Percentiles rank a stretch among this genome's conserved stretches.
Conservation (phyloP, 2,329 filamentous ascomycete species). For the Monilinia fructicola region DNA sequence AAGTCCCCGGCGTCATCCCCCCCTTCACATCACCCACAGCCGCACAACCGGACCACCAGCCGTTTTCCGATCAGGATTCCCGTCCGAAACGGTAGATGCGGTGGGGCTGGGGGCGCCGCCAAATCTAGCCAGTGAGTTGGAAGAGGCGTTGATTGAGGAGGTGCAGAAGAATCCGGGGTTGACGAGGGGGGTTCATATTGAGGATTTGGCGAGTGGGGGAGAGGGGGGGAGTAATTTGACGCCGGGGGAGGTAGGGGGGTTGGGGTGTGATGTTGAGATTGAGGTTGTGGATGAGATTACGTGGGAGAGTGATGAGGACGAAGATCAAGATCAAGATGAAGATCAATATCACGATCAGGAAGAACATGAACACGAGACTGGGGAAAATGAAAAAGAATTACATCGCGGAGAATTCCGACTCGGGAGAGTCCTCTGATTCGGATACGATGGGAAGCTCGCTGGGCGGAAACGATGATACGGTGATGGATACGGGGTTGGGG, state of each 20-base stretch:
- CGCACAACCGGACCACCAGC: background rate
- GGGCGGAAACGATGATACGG: background rate
- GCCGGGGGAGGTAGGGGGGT: background rate
- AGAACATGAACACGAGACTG: background rate
- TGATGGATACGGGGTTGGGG: background rate
- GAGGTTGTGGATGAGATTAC: constrained; percentile 3
- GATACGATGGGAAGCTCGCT: background rate
- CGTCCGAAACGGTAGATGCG: background rate
- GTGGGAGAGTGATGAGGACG: background rate
- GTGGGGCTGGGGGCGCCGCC: background rate
- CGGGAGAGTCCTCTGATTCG: background rate
- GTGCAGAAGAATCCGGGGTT: constrained; percentile 2
- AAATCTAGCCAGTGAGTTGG: constrained; percentile 11
- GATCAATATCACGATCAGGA: background rate
- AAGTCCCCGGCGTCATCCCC: constrained; percentile 3
- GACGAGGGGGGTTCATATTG: background rate
- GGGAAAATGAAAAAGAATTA: background rate
- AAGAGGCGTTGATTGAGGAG: constrained; percentile 15
- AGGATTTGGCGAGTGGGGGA: background rate
- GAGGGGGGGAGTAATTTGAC: constrained; percentile 7
- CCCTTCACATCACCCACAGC: constrained; percentile 15
- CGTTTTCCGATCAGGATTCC: constrained; percentile 7
- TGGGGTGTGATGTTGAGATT: background rate
- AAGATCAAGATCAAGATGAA: background rate
- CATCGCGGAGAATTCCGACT: background rate